Base-by-base conservation (phyloP, 2,329 filamentous ascomycete genomes). In the Piedraia hortae region DNA sequence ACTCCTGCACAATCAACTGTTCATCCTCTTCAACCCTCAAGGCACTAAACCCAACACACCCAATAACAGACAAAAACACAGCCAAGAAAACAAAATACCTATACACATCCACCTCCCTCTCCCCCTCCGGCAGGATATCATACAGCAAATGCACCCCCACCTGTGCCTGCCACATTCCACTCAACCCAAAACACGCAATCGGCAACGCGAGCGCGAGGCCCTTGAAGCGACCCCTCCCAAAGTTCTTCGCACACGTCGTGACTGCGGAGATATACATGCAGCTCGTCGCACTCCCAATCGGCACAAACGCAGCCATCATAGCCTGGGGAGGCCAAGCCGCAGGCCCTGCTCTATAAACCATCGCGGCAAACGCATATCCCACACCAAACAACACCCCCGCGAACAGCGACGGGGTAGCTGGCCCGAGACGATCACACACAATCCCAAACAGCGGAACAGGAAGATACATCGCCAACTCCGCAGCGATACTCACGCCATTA, bases 171-270 rank as follows among this genome's bases (percentile, higher is more conserved):
- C 85, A 89, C 71, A 97, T 82, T 21, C 80, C 78, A 39, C 80
- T 90, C 25, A 97, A 46, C 0, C 85, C 85, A 42, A 91, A 90
- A 4, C 74, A 70, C 1, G 85, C 77, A 42, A 93, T 91, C 1
- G 85, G 85, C 27, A 75, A 57, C 1, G 82, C 80, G 24, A 97
- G 56, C 28, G 88, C 82, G 22, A 97, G 50, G 0, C 85, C 85
- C 36, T 82, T 71, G 38, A 88, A 69, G 38, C 69, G 73, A 3
- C 78, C 77, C 28, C 71, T 66, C 21, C 80, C 80, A 47, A 93
- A 97, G 48, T 93, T 97, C 62, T 97, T 97, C 16, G 85, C 85
- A 39, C 78, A 90, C 0, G 82, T 89, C 4, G 82, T 82, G n/a
- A 97, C 70, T 2, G 77, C 70, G 22, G 68, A 62, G 25, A 93